A percentile compares a stretch with the other conserved stretches of the same genome.
These are phyloP conservation scores for Linderniella brevidens DNA, from an alignment of 257 asterid species.

Conservation along the genomic window DNA sequence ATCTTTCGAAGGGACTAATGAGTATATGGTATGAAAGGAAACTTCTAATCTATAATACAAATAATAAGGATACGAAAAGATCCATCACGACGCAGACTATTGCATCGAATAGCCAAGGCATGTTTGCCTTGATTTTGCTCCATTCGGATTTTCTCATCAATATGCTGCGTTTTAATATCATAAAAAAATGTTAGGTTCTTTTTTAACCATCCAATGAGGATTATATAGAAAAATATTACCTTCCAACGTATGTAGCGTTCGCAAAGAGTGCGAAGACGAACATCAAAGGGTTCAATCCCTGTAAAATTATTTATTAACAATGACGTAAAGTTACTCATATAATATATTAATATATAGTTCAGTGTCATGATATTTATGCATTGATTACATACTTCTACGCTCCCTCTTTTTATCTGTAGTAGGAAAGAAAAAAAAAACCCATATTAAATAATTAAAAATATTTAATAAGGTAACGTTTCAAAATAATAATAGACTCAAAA, in stretches of 20 bases:
- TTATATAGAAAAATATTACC: constrained; percentile 6
- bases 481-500: neutral
- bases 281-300: constrained; percentile 31
- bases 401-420: constrained; percentile 26
- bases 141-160: constrained; percentile 28
- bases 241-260: constrained; percentile 26
- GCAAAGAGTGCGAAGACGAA: constrained; percentile 26
- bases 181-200: neutral
- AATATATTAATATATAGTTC: no score
- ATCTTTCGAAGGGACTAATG: no score
- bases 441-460: neutral
- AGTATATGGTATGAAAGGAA: neutral
- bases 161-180: constrained; percentile 22
- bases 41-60: neutral
- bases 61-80: constrained; percentile 39
- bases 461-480: neutral
- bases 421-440: neutral
- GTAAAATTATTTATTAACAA: constrained; percentile 1
- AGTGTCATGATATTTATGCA: neutral
- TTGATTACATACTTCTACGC: constrained; percentile 17
- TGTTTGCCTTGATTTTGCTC: constrained; percentile 28
- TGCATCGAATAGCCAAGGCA: constrained; percentile 58
- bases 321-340: no score
- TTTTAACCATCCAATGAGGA: neutral
- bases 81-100: constrained; percentile 39